Evolutionary conservation across 768 basidiomycete genomes (phyloP).

Genomic region (Punctularia strigosozonata): DNA sequence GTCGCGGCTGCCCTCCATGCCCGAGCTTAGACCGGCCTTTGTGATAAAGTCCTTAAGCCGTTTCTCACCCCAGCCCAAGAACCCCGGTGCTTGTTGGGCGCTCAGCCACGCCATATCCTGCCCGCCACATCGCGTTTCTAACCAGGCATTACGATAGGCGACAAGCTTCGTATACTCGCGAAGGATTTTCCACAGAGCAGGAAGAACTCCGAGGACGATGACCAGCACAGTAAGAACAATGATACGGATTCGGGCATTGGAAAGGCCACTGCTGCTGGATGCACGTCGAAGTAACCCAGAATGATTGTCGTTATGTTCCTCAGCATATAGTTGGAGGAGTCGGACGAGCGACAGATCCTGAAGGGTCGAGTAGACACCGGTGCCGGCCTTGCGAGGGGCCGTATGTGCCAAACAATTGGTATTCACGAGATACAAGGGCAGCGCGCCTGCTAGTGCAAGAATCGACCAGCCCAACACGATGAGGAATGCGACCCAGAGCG

Average conservation of each 20-base stretch:
- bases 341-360: constrained; percentile 71
- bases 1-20: constrained; percentile 26
- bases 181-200: constrained; percentile 53
- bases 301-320: no score
- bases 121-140: constrained; percentile 49
- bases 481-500: constrained; percentile 52
- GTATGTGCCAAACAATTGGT: constrained; percentile 57
- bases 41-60: constrained; percentile 57
- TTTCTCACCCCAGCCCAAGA: constrained; percentile 64
- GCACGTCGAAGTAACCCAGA: constrained; percentile 21
- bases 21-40: constrained; percentile 54
- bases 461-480: constrained; percentile 58
- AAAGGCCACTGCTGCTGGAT: constrained; percentile 22
- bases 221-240: constrained; percentile 58
- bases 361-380: constrained; percentile 54
- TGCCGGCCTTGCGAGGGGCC: constrained; percentile 28
- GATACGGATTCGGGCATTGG: constrained; percentile 44
- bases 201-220: constrained; percentile 49
- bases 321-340: constrained; percentile 51
- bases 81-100: constrained; percentile 49
- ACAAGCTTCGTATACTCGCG: constrained; percentile 49
- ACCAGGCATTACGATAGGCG: constrained; percentile 46
- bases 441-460: constrained; percentile 54
- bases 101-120: constrained; percentile 72
- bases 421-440: constrained; percentile 62